These are phyloP conservation scores for Alternaria novae-zelandiae DNA, from an alignment of 2,329 filamentous ascomycete species.

Conservation along the genomic window DNA sequence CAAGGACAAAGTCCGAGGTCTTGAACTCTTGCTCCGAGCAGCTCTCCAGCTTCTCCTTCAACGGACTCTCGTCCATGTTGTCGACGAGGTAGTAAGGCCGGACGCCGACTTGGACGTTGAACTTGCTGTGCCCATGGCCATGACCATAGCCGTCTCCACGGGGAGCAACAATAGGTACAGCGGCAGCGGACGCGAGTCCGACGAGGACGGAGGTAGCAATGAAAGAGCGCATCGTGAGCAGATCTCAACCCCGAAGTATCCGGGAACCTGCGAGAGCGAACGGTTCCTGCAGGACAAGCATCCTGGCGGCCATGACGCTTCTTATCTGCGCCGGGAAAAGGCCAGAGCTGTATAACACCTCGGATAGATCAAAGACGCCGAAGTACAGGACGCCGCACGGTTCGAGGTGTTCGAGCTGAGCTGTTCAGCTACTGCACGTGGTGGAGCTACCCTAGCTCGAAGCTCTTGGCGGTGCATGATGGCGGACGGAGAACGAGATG, in stretches of 20 bases:
- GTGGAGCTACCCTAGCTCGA: conserved; percentile 18
- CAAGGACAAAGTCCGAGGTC: conserved; percentile 42
- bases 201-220: conserved; percentile 34
- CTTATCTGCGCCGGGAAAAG: conserved; percentile 27
- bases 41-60: conserved; percentile 47
- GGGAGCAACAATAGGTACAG: conserved; percentile 33
- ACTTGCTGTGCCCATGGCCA: conserved; percentile 19
- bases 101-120: conserved; percentile 46
- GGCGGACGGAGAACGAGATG: conserved; percentile 10
- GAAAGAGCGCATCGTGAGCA: conserved; percentile 37
- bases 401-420: conserved; percentile 15
- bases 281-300: conserved; percentile 25
- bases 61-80: conserved; percentile 46
- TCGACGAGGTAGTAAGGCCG: conserved; percentile 47
- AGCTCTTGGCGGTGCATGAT: conserved; percentile 15
- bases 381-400: conserved; percentile 21
- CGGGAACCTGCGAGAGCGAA: conserved; percentile 17
- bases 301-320: conserved; percentile 17
- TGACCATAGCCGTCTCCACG: conserved; percentile 15
- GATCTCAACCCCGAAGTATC: conserved; percentile 6
- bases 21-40: conserved; percentile 48
- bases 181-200: conserved; percentile 38
- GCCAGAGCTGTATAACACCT: conserved; percentile 7
- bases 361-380: conserved; percentile 9
- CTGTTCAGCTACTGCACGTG: conserved; percentile 36